Evolutionary conservation across 345 rosid genomes (phyloP), one percentile per base, ranked within the genome.

Genomic region (Eucalyptus urophylla): DNA sequence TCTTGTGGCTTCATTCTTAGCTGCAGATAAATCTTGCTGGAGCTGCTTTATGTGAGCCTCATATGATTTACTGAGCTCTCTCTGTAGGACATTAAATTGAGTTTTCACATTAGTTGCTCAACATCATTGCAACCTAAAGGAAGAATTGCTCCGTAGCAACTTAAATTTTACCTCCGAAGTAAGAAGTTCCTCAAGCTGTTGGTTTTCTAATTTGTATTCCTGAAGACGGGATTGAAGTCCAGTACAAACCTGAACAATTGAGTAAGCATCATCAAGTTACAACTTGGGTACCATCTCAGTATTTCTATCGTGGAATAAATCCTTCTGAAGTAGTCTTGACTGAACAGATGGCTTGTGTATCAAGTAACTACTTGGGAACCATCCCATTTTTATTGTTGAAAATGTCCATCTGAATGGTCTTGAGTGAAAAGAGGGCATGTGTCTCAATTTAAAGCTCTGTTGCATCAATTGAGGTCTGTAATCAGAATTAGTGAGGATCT

Each of bases 151-250:
- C 14, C 44, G 0, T 54, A 53, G 65, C 62, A 53, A 86, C 43
- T 60, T 86, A 4, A 33, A 86, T 49, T 86, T 95, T 92, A 96
- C 99, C 99, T 98, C 99, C 33, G 99, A 95, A 90, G 92, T 91
- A 88, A 98, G 97, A 95, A 98, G 99, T 92, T 98, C 99, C 94
- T 98, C 99, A 90, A 98, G 95, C 93, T 98, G 99, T 87, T 99
- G 96, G 94, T 97, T 98, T 93, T 98, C 99, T 90, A 95, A 94
- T 92, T 98, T 98, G 91, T 95, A 95, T 91, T 97, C 99, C 93
- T 97, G 99, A 91, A 98, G 98, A 89, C 99, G 99, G 88, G 97
- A 93, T 88, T 98, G 95, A 90, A 98, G 97, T 90, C 99, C 99
- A 93, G 97, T 96, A 91, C 99, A 97, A 87, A 97, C 97, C 99